Conservation (phyloP, 1,284 basidiomycete genomes). For the Ustilago xerochloae region DNA sequence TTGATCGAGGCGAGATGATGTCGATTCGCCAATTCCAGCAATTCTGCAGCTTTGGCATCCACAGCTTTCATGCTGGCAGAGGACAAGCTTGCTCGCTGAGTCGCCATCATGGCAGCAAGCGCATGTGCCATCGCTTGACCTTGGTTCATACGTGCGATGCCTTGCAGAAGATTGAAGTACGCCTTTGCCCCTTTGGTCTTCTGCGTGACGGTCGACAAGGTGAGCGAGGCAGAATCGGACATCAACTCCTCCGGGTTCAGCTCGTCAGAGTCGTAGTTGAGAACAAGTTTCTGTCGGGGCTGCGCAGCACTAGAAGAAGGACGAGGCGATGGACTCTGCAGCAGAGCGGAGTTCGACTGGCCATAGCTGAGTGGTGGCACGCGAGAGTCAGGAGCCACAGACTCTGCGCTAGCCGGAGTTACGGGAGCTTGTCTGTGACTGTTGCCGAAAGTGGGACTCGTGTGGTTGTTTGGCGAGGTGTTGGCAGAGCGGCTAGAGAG, state of each 20-base stretch:
- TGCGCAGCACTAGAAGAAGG: slow-evolving; percentile 8
- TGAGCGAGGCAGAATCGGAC: slow-evolving; percentile 6
- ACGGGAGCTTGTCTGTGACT: not conserved
- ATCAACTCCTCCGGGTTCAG: slow-evolving; percentile 31
- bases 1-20: slow-evolving; percentile 46
- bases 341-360: not conserved
- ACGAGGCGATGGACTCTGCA: slow-evolving; percentile 9
- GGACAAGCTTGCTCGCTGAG: slow-evolving; percentile 14
- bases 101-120: slow-evolving; percentile 34
- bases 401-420: not conserved
- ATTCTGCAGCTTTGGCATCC: not conserved
- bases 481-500: slow-evolving; percentile 15
- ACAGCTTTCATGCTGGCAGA: not conserved
- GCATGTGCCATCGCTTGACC: slow-evolving; percentile 49
- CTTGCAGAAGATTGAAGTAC: slow-evolving; percentile 31
- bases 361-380: not conserved
- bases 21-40: slow-evolving; percentile 38
- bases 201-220: slow-evolving; percentile 22
- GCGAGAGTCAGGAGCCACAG: not conserved
- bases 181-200: slow-evolving; percentile 27
- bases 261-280: slow-evolving; percentile 36
- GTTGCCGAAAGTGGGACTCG: slow-evolving; percentile 14
- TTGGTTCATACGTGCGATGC: slow-evolving; percentile 28
- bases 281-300: slow-evolving; percentile 32
- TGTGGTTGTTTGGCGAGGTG: slow-evolving; percentile 16